Conservation (phyloP, 805 yeast genomes). For the Monosporozyma yasuniensis region DNA sequence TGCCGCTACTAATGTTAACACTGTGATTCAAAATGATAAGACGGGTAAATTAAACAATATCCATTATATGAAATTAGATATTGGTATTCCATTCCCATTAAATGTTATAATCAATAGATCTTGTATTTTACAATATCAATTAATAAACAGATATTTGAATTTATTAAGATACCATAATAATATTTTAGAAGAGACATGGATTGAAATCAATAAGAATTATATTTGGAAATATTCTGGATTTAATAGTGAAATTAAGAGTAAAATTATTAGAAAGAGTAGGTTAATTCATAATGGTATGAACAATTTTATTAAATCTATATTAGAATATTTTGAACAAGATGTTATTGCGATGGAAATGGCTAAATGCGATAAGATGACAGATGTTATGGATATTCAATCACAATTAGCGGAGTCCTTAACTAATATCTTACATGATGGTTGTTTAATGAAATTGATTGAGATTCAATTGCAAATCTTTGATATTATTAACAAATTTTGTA, state of each 20-base stretch:
- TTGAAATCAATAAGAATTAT: conserved; percentile 46
- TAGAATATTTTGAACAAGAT: conserved; percentile 21
- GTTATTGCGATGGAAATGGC: conserved; percentile 18
- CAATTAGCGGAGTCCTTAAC: conserved; percentile 21
- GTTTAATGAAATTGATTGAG: conserved; percentile 19
- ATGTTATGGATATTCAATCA: conserved; percentile 15
- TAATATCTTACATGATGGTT: conserved; percentile 18
- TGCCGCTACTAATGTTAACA: conserved; percentile 1
- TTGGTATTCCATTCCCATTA: conserved; percentile 78
- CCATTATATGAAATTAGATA: conserved; percentile 45
- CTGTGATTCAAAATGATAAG: neutral
- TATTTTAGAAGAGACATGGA: conserved; percentile 59
- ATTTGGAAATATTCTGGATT: conserved; percentile 55
- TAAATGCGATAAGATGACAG: neutral
- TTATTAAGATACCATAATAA: conserved; percentile 55
- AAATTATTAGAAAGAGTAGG: conserved; percentile 49
- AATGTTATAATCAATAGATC: conserved; percentile 66
- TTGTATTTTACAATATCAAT: conserved; percentile 66
- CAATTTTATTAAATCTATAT: conserved; percentile 19
- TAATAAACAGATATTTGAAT: conserved; percentile 62
- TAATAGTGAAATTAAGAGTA: conserved; percentile 36
- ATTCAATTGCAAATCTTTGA: conserved; percentile 27
- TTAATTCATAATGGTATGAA: conserved; percentile 42
- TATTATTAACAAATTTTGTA: conserved; percentile 25
- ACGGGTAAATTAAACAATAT: conserved; percentile 29